Base-by-base conservation (phyloP, 371 early-diverging fungal genomes). In the Mucor mucedo region DNA sequence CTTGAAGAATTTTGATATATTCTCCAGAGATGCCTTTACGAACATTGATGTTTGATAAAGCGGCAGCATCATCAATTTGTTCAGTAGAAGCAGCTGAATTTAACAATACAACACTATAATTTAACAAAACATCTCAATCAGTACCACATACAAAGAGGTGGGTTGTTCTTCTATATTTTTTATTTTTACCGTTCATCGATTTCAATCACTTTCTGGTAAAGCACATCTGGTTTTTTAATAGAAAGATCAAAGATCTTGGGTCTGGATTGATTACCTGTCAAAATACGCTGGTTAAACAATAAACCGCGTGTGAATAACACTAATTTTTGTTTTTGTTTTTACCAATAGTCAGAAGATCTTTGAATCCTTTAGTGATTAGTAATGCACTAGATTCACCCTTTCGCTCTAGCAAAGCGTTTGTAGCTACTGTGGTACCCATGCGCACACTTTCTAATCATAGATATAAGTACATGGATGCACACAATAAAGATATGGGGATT, bases 381-480 rank as follows among this genome's bases (percentile, higher is more conserved):
- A 97, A 77, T 8, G 92, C 95, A 71, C 89, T 87, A 27, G 80
- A 84, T 75, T 95, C 95, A 2, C 98, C 98, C 63, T 94, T 93
- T 53, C 93, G 79, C 73, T 95, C 95, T 58, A 95, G 72, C 6
- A 95, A 75, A 7, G 97, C 97, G 65, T 98, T 98, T 10, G 98
- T 98, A 0, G 98, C 98, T 1, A 98, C 98, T 0, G 98, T 98
- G 0, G 97, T 97, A 35, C 96, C 96, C 95, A 97, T 96, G 33
- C 97, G 90, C 32, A 98, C 91, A 48, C 91, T 86, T 55, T 91
- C 91, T 88, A 77, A 33, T 52, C 48, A 48, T 16, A 5, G 13
- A 30, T 49, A 49, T 6, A 49, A 29, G 21, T 21, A 21, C 21
- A 21, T 21, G 21, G 21, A 21, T 21, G 21, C 1, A 21, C 21